A percentile compares a stretch with the other conserved stretches of the same genome.
Evolutionary conservation across 441 rosid species (phyloP).

Genomic region (Euphorbia neoarborescens): DNA sequence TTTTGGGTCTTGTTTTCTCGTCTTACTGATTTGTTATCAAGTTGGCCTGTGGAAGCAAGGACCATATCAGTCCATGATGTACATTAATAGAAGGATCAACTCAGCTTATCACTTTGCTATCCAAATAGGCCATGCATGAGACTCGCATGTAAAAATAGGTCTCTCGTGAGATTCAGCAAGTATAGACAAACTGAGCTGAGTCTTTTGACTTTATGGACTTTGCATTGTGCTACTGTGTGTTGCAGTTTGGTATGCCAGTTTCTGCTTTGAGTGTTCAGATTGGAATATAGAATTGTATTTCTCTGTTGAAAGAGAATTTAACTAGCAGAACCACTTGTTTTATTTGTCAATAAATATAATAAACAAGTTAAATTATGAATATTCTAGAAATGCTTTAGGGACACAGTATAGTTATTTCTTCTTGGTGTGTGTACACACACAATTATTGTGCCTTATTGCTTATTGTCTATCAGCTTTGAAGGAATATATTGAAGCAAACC

Average conservation of each 20-base stretch:
- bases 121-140: not conserved
- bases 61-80: not conserved
- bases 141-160: not conserved
- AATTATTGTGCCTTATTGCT: conserved; percentile 18
- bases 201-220: not conserved
- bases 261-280: not conserved
- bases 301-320: not conserved
- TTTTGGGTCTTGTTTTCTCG: not conserved
- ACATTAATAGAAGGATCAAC: not conserved
- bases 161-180: not conserved
- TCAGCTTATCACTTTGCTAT: not conserved
- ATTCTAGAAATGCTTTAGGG: not conserved
- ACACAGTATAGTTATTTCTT: conserved; percentile 1
- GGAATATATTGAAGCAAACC: conserved; percentile 93
- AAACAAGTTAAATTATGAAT: not conserved
- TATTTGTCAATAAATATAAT: not conserved
- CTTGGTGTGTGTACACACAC: no score
- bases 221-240: not conserved
- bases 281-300: not conserved
- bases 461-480: conserved; percentile 57
- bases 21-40: not conserved
- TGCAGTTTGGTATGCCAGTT: not conserved
- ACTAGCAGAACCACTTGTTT: not conserved
- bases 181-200: not conserved
- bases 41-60: not conserved